These are phyloP conservation scores for Saccharomyces hybrid DNA, from an alignment of 1,139 yeast species.

Conservation along the genomic window DNA sequence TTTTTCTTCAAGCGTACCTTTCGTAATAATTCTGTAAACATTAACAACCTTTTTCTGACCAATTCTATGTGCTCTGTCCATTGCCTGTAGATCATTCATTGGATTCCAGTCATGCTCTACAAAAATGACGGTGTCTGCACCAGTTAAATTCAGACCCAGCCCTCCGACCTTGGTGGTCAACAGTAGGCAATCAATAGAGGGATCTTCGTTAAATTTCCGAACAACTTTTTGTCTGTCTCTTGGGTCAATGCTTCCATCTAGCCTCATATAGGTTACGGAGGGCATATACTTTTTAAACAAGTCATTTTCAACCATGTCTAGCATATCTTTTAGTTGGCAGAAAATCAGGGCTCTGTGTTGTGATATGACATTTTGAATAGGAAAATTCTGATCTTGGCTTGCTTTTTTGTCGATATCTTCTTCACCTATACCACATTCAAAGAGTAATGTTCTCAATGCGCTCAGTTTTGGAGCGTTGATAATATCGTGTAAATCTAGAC, in stretches of 20 bases:
- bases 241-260: conserved; percentile 94
- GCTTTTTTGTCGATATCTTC: conserved; percentile 41
- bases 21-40: conserved; percentile 87
- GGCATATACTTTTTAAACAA: conserved; percentile 80
- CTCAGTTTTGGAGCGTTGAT: conserved; percentile 85
- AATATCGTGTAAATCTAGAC: conserved; percentile 59
- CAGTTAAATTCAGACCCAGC: conserved; percentile 90
- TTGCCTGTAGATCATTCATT: conserved; percentile 97
- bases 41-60: conserved; percentile 97
- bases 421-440: conserved; percentile 92
- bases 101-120: conserved; percentile 99
- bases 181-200: conserved; percentile 87
- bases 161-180: conserved; percentile 98
- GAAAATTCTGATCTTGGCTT: conserved; percentile 35
- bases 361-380: conserved; percentile 68
- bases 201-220: conserved; percentile 88
- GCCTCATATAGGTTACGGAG: conserved; percentile 84
- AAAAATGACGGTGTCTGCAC: conserved; percentile 97
- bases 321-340: conserved; percentile 96
- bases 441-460: conserved; percentile 71
- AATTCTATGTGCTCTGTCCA: conserved; percentile 97
- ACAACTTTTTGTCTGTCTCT: conserved; percentile 89
- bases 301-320: conserved; percentile 91
- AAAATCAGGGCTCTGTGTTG: conserved; percentile 94
- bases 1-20: conserved; percentile 90